A percentile compares a stretch with the other conserved stretches of the same genome.
phyloP scores from a whole-genome alignment of 352 stramenopile species.

The Pythium guiyangense region DNA sequence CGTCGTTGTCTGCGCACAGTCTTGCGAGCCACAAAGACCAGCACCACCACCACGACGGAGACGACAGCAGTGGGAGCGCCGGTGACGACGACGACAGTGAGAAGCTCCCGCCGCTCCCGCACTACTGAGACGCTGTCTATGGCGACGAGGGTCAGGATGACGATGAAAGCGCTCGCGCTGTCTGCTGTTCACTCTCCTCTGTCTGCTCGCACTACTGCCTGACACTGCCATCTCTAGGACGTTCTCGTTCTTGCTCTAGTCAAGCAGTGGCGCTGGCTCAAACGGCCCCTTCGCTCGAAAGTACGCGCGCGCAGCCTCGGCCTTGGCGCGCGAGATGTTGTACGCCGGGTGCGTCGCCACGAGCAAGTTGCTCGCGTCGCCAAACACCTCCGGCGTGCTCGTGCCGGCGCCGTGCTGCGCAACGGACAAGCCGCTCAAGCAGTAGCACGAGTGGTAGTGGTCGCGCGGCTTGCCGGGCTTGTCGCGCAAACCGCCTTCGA shows the following conservation, averaged over 20 bases:
- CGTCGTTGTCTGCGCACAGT: constrained; percentile 23
- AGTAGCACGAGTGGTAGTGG: constrained; percentile 99
- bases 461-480: constrained; percentile 95
- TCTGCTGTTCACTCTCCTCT: no score
- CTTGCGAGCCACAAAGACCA: constrained; percentile 20
- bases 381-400: constrained; percentile 40
- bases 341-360: constrained; percentile 86
- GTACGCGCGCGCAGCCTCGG: constrained; percentile 54
- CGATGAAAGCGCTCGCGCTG: neutral
- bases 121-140: constrained; percentile 10
- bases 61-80: constrained; percentile 9
- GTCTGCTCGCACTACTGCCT: neutral
- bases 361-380: constrained; percentile 69
- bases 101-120: constrained; percentile 43
- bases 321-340: constrained; percentile 91
- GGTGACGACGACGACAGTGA: constrained; percentile 21
- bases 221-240: neutral
- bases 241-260: neutral
- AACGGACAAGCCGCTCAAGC: constrained; percentile 94
- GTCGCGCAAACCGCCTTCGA: constrained; percentile 91
- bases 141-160: neutral
- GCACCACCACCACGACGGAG: constrained; percentile 10
- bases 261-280: constrained; percentile 13
- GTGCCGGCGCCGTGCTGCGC: constrained; percentile 81
- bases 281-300: constrained; percentile 63